These are phyloP conservation scores for Adansonia digitata DNA, from an alignment of 345 rosid genomes.

Conservation along the genomic window DNA sequence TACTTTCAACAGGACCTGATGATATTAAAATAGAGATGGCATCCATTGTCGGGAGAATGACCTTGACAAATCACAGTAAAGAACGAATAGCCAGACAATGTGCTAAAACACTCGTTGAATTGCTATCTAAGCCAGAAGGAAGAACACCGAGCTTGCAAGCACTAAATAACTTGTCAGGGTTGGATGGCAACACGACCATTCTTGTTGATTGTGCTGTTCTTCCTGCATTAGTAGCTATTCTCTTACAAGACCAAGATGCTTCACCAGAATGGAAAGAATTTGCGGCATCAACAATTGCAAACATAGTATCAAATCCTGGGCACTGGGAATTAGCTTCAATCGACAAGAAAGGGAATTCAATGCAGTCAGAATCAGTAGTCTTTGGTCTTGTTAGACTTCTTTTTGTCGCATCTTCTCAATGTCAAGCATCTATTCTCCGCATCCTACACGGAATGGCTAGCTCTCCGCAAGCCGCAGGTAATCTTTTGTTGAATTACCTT, in stretches of 20 bases:
- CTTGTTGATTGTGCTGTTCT: constrained; percentile 34
- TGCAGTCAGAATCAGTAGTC: constrained; percentile 35
- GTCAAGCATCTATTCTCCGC: constrained; percentile 28
- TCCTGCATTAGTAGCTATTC: constrained; percentile 31
- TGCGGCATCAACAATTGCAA: constrained; percentile 35
- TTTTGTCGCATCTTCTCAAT: constrained; percentile 22
- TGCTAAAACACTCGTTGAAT: constrained; percentile 26
- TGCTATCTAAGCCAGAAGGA: constrained; percentile 25
- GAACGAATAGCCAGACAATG: constrained; percentile 34
- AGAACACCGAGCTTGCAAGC: constrained; percentile 33
- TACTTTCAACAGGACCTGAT: constrained; percentile 31
- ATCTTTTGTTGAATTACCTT: neutral
- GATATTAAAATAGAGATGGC: constrained; percentile 39
- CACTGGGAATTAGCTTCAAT: constrained; percentile 40
- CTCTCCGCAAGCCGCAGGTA: constrained; percentile 46
- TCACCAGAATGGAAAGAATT: constrained; percentile 24
- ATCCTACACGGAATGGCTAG: constrained; percentile 35
- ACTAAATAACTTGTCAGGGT: constrained; percentile 34
- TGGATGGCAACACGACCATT: constrained; percentile 37
- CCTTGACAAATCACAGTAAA: constrained; percentile 35
- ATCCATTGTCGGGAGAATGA: constrained; percentile 35
- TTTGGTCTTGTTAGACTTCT: constrained; percentile 27
- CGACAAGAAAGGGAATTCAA: constrained; percentile 31
- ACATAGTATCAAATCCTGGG: constrained; percentile 41
- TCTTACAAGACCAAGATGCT: constrained; percentile 23